Percentiles rank a stretch among this genome's conserved stretches.
Conservation (phyloP, 108 stramenopile species). For the Cyclotella sp. region DNA sequence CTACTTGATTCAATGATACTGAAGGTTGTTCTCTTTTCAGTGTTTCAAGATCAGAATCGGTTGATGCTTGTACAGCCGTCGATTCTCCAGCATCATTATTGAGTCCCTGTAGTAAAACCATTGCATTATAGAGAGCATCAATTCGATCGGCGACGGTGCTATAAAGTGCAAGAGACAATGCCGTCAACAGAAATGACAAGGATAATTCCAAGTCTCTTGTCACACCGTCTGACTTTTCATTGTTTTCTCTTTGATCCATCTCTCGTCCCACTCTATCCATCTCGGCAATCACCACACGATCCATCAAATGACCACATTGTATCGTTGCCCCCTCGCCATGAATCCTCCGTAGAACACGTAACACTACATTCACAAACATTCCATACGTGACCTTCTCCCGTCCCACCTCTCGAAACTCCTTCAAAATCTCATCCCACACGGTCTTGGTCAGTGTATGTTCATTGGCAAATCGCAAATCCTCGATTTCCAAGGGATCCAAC, state of each 20-base stretch:
- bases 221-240: background rate
- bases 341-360: constrained; percentile 54
- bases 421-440: constrained; percentile 58
- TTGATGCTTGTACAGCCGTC: background rate
- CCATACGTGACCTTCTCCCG: constrained; percentile 56
- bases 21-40: constrained; percentile 17
- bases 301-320: constrained; percentile 83
- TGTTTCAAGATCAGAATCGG: background rate
- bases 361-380: constrained; percentile 60
- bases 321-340: constrained; percentile 78
- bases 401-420: constrained; percentile 42
- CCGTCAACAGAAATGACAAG: constrained; percentile 61
- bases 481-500: constrained; percentile 86
- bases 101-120: background rate
- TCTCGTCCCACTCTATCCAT: constrained; percentile 42
- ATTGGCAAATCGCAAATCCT: constrained; percentile 82
- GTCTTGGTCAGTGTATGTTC: constrained; percentile 58
- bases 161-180: constrained; percentile 72
- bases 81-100: constrained; percentile 4
- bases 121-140: constrained; percentile 58
- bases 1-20: constrained; percentile 50
- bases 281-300: constrained; percentile 69
- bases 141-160: constrained; percentile 70
- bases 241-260: background rate
- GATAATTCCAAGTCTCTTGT: constrained; percentile 19